phyloP scores from a whole-genome alignment of 441 rosid genomes.

The Breynia disticha region DNA sequence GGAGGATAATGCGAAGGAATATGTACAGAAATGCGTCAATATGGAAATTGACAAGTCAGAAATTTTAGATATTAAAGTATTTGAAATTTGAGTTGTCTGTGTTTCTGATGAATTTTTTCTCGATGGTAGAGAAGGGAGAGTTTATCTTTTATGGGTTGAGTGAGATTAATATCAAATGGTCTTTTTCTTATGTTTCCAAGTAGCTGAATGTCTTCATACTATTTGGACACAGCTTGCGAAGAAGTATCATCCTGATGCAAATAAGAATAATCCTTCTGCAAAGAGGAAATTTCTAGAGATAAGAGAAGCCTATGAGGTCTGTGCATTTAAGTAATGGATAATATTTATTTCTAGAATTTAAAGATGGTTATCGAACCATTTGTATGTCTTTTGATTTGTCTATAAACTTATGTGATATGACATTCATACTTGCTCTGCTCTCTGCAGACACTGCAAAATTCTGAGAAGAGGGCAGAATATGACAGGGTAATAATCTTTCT shows the following conservation, averaged over 20 bases:
- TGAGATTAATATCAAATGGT: not conserved
- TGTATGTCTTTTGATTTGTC: not conserved
- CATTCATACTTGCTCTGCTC: constrained; percentile 9
- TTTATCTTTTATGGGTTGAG: not conserved
- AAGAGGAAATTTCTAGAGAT: constrained; percentile 77
- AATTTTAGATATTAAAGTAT: no score
- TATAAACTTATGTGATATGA: not conserved
- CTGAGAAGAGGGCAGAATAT: constrained; percentile 60
- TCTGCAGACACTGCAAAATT: constrained; percentile 55
- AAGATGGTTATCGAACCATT: not conserved
- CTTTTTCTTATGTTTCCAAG: constrained; percentile 5
- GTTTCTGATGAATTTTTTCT: no score
- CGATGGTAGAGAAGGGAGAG: no score
- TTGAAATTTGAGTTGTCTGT: no score
- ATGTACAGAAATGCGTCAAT: no score
- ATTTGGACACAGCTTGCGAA: constrained; percentile 61
- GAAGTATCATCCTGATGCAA: constrained; percentile 87
- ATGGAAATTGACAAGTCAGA: no score
- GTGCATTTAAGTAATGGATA: not conserved
- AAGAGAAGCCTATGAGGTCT: constrained; percentile 83
- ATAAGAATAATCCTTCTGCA: constrained; percentile 70
- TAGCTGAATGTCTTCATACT: constrained; percentile 8
- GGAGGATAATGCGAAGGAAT: no score
- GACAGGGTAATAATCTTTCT: constrained; percentile 37
- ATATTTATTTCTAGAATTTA: not conserved